Evolutionary conservation across 2,329 filamentous ascomycete genomes (phyloP), one percentile per base, ranked within the genome.

Genomic region (Cladosporium velox): DNA sequence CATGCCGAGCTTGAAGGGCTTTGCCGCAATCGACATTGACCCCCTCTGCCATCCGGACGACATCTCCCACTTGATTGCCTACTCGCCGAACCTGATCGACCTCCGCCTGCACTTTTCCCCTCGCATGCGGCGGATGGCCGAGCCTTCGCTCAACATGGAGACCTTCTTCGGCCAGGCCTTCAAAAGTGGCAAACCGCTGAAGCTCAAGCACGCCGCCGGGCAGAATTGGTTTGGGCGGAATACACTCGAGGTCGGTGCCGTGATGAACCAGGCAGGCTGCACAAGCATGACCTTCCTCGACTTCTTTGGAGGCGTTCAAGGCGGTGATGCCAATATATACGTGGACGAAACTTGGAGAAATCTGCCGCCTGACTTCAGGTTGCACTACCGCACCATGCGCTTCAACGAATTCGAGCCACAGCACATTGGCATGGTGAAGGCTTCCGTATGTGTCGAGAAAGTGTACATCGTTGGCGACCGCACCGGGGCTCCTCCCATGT

Each of bases 31-130:
- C 67, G 82, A 88, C 68, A 86, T 88, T 62, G 87, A 89, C 65
- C 87, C 87, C 0, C 79, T 89, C 11, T 89, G 87, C 76, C 87
- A 88, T 70, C 86, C 86, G 0, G 87, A 89, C 74, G 87, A 88
- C 70, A 82, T 89, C 10, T 86, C 85, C 15, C 77, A 84, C 26
- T 75, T 89, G 15, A 75, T 89, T 7, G 74, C 81, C 15, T 78
- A 82, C n/a, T 84, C 84, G 4, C 82, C 80, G 67, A 85, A 84
- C 62, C 76, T 89, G 4, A 78, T 82, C 49, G 83, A 85, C 35
- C 75, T 89, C 8, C 84, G 79, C 64, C 68, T 89, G 67, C 86
- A 89, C 71, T 89, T 86, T 81, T 86, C 81, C 32, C 85, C 86
- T 4, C 84, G 87, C 1, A 89, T 89, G 85, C 80, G 86, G 28